These are phyloP conservation scores for Helotiales sp. DNA, from an alignment of 2,329 filamentous ascomycete genomes.

Conservation along the genomic window DNA sequence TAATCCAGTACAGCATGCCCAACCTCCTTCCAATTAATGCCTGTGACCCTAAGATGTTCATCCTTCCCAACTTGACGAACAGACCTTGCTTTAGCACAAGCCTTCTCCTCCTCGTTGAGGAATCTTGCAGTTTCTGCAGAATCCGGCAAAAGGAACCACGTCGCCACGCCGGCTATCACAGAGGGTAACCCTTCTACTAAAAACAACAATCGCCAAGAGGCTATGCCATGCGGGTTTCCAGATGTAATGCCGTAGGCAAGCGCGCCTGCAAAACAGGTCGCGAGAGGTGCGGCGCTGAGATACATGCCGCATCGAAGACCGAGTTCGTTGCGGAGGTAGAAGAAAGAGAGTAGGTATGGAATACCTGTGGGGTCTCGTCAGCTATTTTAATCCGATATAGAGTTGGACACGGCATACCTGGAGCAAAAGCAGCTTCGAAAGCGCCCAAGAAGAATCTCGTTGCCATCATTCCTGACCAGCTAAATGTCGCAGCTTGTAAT, in stretches of 20 bases:
- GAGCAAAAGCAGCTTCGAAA: conserved; percentile 37
- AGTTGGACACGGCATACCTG: conserved; percentile 31
- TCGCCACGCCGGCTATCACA: conserved; percentile 51
- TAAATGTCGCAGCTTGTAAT: conserved; percentile 46
- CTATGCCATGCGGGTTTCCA: conserved; percentile 50
- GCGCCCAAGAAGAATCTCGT: conserved; percentile 41
- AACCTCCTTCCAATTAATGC: conserved; percentile 47
- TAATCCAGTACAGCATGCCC: conserved; percentile 46
- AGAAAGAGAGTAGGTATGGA: conserved; percentile 46
- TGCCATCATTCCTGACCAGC: conserved; percentile 37
- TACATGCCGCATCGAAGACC: conserved; percentile 72
- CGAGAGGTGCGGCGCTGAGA: conserved; percentile 63
- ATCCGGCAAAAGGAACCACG: conserved; percentile 56
- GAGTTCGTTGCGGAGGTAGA: conserved; percentile 56
- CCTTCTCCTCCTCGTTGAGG: conserved; percentile 43
- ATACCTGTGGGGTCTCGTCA: conserved; percentile 42
- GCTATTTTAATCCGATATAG: conserved; percentile 39
- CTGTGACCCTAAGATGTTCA: conserved; percentile 47
- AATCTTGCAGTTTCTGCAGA: conserved; percentile 52
- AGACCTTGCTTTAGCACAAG: conserved; percentile 54
- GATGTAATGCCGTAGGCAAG: conserved; percentile 69
- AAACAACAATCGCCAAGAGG: conserved; percentile 62
- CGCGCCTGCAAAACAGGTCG: conserved; percentile 69
- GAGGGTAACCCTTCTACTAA: conserved; percentile 65
- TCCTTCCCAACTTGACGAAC: conserved; percentile 53